Conservation (phyloP, 148 eudicot genomes). For the Bassia scoparia region DNA sequence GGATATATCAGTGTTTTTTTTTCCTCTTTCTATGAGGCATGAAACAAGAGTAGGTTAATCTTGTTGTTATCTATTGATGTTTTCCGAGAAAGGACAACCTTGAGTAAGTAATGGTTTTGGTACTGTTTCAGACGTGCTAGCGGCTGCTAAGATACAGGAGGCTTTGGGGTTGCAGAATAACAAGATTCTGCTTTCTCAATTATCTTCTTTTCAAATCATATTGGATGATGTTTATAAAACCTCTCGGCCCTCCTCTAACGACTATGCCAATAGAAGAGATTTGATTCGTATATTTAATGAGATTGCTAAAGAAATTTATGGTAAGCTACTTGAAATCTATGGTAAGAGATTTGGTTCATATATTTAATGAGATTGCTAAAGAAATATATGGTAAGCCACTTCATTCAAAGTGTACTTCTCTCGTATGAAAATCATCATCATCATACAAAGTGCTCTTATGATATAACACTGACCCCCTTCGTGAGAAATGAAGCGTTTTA, state of each 20-base stretch:
- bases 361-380: constrained; percentile 69
- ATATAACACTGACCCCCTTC: neutral
- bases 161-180: constrained; percentile 34
- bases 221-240: constrained; percentile 46
- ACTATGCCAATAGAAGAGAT: constrained; percentile 58
- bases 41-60: neutral
- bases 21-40: neutral
- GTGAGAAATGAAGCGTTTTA: neutral
- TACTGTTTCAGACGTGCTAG: constrained; percentile 38
- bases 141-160: constrained; percentile 46
- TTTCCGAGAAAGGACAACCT: neutral
- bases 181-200: constrained; percentile 25
- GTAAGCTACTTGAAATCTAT: too few species aligned
- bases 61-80: neutral
- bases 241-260: constrained; percentile 50
- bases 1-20: neutral
- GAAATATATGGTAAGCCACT: constrained; percentile 64
- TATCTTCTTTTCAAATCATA: constrained; percentile 40
- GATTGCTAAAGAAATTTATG: constrained; percentile 73
- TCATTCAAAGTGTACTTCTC: neutral
- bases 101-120: constrained; percentile 5
- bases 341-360: constrained; percentile 54
- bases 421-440: too few species aligned
- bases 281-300: constrained; percentile 65
- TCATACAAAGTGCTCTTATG: too few species aligned